phyloP scores from a whole-genome alignment of 192 early-diverging fungal species.

The Chytriomyces confervae region DNA sequence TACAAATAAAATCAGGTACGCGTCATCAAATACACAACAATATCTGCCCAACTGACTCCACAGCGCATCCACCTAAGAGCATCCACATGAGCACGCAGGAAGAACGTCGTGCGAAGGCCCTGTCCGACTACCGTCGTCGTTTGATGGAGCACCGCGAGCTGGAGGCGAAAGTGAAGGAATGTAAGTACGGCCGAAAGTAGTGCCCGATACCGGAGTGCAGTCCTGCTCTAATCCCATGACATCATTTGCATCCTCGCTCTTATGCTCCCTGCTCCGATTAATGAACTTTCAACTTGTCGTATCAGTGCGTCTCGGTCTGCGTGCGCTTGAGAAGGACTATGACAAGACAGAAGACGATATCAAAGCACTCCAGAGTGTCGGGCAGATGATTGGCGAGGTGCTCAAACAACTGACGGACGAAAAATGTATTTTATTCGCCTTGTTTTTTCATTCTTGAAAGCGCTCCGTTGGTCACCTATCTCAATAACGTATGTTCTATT shows the following conservation, averaged over 20 bases:
- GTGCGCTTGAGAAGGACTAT: conserved; percentile 86
- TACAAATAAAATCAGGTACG: too few species aligned
- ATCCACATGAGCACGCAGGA: conserved; percentile 33
- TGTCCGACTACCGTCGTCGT: conserved; percentile 83
- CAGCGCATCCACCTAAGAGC: not conserved
- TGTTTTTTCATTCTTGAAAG: not conserved
- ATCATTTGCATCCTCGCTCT: not conserved
- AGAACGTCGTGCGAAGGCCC: conserved; percentile 80
- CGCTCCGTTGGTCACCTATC: not conserved
- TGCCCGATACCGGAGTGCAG: not conserved
- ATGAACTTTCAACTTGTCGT: conserved; percentile 19
- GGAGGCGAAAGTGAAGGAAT: conserved; percentile 94
- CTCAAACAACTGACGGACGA: conserved; percentile 97
- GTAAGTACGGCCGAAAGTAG: conserved; percentile 41
- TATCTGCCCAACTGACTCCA: not conserved
- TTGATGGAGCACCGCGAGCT: conserved; percentile 93
- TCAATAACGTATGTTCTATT: conserved; percentile 15
- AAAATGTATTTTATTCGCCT: conserved; percentile 71
- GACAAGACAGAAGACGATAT: conserved; percentile 97
- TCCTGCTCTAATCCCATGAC: not conserved
- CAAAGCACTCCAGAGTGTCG: conserved; percentile 98
- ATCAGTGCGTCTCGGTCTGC: conserved; percentile 83
- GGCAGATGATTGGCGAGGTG: conserved; percentile 98
- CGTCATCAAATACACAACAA: too few species aligned
- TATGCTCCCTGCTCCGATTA: not conserved